Base-by-base conservation (phyloP, 495 filamentous ascomycete species). In the Rostrohypoxylon terebratum region DNA sequence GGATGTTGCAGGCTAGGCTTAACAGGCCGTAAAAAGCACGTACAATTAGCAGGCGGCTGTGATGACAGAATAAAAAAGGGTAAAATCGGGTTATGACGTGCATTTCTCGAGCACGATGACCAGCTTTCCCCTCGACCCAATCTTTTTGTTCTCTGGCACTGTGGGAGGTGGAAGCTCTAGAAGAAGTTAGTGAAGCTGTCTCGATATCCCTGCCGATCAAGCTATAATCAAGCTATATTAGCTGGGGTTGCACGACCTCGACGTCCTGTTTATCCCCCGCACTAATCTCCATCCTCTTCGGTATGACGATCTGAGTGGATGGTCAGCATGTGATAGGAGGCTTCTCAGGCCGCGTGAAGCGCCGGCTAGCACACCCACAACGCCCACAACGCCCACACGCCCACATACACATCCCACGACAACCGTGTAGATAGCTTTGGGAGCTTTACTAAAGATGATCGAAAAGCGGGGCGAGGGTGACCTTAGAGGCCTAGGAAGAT, bases 311-410 rank as follows among this genome's bases (percentile, higher is more conserved):
- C 50, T 74, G 33, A 63, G 67, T 70, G 71, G 66, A 66, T 23
- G 25, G 45, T 18, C 66, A 67, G 63, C 71, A 74, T 74, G 66
- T 70, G 66, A 74, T 74, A 63, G 28, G 44, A 69, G 62, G 34
- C 42, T 25, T 54, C 21, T 13, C 21, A 61, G 38, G 71, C 66
- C 71, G 66, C 71, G 71, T 67, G 66, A 63, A 74, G 71, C 71
- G 71, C 63, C 71, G 59, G 13, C 66, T 57, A 63, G 70, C 54
- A 33, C 33, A 50, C 33, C 16, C 58, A 55, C n/a, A n/a, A n/a
- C n/a, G n/a, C n/a, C 34, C 8, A 1, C 34, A 1, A 38, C 34
- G 11, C n/a, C n/a, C 11, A 9, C 38, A 42, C 38, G 0, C 10
- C 13, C 10, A 42, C 48, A 14, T 13, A 42, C 38, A 14, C 59